Evolutionary conservation across 176 grass and related monocot genomes (phyloP).

Genomic region (Musa itinerans): DNA sequence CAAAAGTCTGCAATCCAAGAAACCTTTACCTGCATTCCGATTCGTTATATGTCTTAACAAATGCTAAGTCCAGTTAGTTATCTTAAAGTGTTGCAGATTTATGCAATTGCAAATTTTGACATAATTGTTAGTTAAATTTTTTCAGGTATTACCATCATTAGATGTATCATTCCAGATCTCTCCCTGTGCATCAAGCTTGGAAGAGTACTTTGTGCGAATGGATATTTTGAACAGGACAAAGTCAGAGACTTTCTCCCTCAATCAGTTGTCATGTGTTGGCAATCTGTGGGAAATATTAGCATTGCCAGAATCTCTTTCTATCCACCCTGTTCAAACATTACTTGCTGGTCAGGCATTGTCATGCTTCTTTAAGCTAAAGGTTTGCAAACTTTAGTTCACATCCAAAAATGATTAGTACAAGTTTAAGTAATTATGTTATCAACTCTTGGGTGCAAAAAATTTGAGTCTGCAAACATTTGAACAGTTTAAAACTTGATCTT

Average conservation of each 20-base stretch:
- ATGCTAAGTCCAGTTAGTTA: neutral
- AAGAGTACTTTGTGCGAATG: conserved; percentile 83
- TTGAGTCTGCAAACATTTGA: neutral
- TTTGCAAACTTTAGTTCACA: conserved; percentile 20
- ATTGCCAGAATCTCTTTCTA: conserved; percentile 43
- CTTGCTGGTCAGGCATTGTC: conserved; percentile 59
- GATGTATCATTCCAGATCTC: conserved; percentile 70
- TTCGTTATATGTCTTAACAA: neutral
- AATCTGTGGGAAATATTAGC: conserved; percentile 65
- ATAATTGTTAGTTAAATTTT: conserved; percentile 6
- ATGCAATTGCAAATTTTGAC: neutral
- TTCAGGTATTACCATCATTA: conserved; percentile 72
- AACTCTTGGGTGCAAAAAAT: neutral
- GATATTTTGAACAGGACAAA: conserved; percentile 61
- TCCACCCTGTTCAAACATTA: conserved; percentile 52
- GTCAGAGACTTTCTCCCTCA: conserved; percentile 51
- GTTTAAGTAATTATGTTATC: neutral
- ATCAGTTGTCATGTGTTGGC: conserved; percentile 79
- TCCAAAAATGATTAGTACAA: neutral
- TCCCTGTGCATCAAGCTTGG: conserved; percentile 65
- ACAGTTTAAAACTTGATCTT: neutral
- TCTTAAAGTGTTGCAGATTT: neutral
- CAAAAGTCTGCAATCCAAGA: too few relatives aligned
- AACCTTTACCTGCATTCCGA: neutral
- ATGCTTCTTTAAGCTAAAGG: conserved; percentile 96